A percentile compares a stretch with the other conserved stretches of the same genome.
Evolutionary conservation across 1,284 basidiomycete species (phyloP).

Genomic region (Ustilago esculenta): DNA sequence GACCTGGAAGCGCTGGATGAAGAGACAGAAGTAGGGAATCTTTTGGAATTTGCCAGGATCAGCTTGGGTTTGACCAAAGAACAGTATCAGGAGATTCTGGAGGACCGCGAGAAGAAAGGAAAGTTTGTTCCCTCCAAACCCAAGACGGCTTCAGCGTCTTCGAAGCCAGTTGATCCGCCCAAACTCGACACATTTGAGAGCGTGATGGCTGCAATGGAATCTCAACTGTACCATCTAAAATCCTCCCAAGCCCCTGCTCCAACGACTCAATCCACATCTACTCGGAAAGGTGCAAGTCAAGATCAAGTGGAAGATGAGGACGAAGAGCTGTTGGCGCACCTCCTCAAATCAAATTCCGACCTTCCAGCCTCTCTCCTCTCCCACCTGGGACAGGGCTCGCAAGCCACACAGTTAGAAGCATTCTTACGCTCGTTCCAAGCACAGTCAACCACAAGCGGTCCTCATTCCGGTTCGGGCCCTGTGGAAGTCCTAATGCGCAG

Average conservation of each 20-base stretch:
- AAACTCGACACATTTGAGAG: conserved; percentile 32
- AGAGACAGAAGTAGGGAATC: conserved; percentile 37
- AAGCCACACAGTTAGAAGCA: conserved; percentile 17
- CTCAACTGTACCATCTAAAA: conserved; percentile 7
- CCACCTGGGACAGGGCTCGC: background rate
- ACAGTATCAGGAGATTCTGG: conserved; percentile 47
- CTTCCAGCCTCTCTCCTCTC: conserved; percentile 16
- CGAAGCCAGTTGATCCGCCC: background rate
- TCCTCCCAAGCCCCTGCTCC: background rate
- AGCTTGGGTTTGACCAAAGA: conserved; percentile 45
- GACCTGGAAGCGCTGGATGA: conserved; percentile 19
- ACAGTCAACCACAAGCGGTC: conserved; percentile 11
- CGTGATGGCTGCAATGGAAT: conserved; percentile 43
- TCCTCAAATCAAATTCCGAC: conserved; percentile 21
- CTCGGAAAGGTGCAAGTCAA: no score
- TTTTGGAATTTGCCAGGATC: conserved; percentile 51
- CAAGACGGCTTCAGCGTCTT: background rate
- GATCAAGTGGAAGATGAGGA: conserved; percentile 7
- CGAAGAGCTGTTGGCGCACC: conserved; percentile 27
- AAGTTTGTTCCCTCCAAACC: conserved; percentile 27
- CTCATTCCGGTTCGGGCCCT: conserved; percentile 14
- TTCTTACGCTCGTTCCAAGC: conserved; percentile 38
- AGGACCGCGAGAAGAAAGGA: conserved; percentile 33
- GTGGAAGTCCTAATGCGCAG: conserved; percentile 39
- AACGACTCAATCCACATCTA: background rate